Base-by-base conservation (phyloP, 1,284 basidiomycete species). In the Tilletia horrida region DNA sequence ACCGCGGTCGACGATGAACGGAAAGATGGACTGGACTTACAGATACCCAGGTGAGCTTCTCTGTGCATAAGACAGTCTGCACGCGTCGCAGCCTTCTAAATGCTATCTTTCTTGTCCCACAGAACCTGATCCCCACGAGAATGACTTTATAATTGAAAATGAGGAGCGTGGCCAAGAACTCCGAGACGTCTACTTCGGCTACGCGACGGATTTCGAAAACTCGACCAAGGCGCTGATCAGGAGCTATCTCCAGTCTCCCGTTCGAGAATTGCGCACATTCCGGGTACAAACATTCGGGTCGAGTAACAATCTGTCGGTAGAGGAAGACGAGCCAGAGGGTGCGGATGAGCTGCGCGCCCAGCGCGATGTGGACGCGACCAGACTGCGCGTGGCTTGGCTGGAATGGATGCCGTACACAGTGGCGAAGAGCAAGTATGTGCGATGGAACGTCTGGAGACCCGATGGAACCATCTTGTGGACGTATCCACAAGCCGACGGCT, bases 331-430 rank as follows among this genome's bases (percentile, higher is more conserved):
- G 62, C 25, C 62, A 43, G 42, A 69, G 2, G 68, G 57, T 31
- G 67, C 62, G 14, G 59, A 61, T 21, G 65, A 59, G 48, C 61
- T 77, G 57, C 68, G 72, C 9, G 77, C 77, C 13, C 73, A 73
- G 31, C 70, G 77, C 9, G 76, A 78, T 35, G 74, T 79, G 9
- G 23, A 76, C 48, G 77, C 77, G n/a, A 79, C 76, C 27, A 71
- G 72, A 25, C 68, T 79, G 52, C 69, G 77, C 8, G 76, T 79
- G 0, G 73, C 75, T 13, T 79, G 75, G 73, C 66, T 79, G 35
- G 71, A 71, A 52, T 66, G 76, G 43, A 71, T 70, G 61, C 77
- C 77, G 1, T 78, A 77, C 61, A 70, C 76, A 27, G 66, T 75
- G 11, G 77, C 76, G 7, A 71, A 64, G n/a, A 69, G 71, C 64